phyloP scores from a whole-genome alignment of 1,284 basidiomycete genomes.

The Irpex rosettiformis region DNA sequence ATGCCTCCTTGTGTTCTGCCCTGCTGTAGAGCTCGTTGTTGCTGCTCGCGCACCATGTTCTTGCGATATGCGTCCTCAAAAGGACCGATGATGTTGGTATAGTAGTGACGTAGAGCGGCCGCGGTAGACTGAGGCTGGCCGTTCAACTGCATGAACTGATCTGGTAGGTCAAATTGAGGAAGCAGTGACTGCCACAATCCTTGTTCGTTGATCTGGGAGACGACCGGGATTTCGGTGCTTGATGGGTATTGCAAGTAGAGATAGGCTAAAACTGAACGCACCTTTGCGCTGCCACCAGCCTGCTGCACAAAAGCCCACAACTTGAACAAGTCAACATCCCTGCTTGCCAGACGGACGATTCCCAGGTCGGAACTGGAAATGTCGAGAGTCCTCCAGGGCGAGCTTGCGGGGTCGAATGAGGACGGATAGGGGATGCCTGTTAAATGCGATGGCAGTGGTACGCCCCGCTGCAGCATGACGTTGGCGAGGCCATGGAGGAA shows the following conservation, averaged over 20 bases:
- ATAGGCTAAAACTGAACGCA: constrained; percentile 30
- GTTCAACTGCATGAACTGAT: constrained; percentile 45
- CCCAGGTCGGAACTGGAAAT: constrained; percentile 52
- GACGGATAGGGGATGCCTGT: constrained; percentile 52
- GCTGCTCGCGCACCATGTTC: constrained; percentile 43
- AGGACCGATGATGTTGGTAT: constrained; percentile 55
- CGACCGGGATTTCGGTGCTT: not conserved
- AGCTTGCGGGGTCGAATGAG: constrained; percentile 55
- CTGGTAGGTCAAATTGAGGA: constrained; percentile 60
- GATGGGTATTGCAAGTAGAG: constrained; percentile 6
- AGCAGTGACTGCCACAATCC: constrained; percentile 50
- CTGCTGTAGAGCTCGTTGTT: constrained; percentile 1
- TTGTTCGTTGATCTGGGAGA: constrained; percentile 34
- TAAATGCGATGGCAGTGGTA: constrained; percentile 63
- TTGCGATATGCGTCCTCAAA: constrained; percentile 69
- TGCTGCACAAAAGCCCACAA: constrained; percentile 59
- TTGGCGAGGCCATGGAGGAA: constrained; percentile 58
- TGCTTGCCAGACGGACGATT: constrained; percentile 65
- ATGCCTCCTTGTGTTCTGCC: constrained; percentile 23
- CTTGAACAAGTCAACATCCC: constrained; percentile 75
- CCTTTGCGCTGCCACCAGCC: constrained; percentile 55
- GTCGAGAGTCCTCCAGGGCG: constrained; percentile 64
- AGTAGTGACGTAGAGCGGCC: constrained; percentile 50
- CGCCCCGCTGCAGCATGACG: constrained; percentile 49
- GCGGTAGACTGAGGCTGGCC: constrained; percentile 45